These are phyloP conservation scores for Pythium utonaiense DNA, from an alignment of 352 stramenopile species.

Conservation along the genomic window DNA sequence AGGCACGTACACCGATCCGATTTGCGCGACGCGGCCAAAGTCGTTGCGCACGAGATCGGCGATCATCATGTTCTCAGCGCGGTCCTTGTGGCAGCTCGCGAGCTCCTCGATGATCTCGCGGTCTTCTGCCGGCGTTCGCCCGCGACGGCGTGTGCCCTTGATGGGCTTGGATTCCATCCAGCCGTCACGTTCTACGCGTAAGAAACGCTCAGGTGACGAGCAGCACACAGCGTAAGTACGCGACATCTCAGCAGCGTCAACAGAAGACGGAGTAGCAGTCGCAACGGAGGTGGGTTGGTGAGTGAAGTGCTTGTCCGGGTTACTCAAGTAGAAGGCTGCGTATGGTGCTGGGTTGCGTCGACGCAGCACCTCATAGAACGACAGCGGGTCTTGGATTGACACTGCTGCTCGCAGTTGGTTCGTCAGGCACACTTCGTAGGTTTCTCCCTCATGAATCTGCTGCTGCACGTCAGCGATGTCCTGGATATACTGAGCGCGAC, in stretches of 20 bases:
- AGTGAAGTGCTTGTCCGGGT: slow-evolving; percentile 33
- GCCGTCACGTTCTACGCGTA: slow-evolving; percentile 62
- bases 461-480: slow-evolving; percentile 88
- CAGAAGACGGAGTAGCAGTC: background rate
- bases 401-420: slow-evolving; percentile 85
- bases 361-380: slow-evolving; percentile 91
- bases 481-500: slow-evolving; percentile 71
- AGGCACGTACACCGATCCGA: slow-evolving; percentile 91
- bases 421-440: slow-evolving; percentile 96
- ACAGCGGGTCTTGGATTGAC: slow-evolving; percentile 39
- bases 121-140: slow-evolving; percentile 43
- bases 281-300: background rate
- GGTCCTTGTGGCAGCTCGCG: slow-evolving; percentile 88
- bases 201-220: slow-evolving; percentile 95
- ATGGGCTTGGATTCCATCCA: slow-evolving; percentile 97
- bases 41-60: slow-evolving; percentile 96
- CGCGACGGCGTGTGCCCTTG: slow-evolving; percentile 91
- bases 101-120: slow-evolving; percentile 68
- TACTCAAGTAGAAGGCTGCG: slow-evolving; percentile 88
- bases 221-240: slow-evolving; percentile 91
- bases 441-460: slow-evolving; percentile 90
- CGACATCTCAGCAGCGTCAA: background rate
- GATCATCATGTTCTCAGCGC: slow-evolving; percentile 98
- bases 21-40: slow-evolving; percentile 90
- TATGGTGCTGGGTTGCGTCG: slow-evolving; percentile 94